phyloP scores from a whole-genome alignment of 208 protist species.

The Porcisia deanei region DNA sequence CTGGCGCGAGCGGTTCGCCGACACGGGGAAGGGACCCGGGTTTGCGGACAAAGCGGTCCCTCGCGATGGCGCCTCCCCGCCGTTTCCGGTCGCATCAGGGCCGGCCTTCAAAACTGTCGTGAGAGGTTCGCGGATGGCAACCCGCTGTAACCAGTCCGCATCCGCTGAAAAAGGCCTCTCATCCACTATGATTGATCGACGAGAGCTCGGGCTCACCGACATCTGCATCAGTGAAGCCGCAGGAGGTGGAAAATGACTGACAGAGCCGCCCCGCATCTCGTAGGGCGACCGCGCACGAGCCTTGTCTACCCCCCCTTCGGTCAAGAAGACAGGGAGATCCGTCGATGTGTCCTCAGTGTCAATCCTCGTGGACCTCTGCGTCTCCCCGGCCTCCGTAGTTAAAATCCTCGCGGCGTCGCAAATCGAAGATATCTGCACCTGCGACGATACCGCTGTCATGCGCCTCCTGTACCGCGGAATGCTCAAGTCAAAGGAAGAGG shows the following conservation, averaged over 20 bases:
- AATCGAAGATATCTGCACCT: too few species aligned
- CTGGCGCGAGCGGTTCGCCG: background rate
- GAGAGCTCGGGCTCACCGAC: background rate
- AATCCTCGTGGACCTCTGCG: background rate
- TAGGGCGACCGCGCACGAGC: background rate
- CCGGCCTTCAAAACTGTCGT: background rate
- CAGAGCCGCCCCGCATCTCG: background rate
- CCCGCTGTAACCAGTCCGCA: background rate
- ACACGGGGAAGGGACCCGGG: background rate
- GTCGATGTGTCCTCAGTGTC: background rate
- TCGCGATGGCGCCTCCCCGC: background rate
- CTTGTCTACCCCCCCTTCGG: slow-evolving; percentile 8
- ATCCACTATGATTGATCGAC: background rate
- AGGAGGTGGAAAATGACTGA: background rate
- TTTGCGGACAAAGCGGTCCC: background rate
- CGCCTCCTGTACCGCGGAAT: background rate
- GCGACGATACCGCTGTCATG: background rate
- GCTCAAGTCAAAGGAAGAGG: background rate
- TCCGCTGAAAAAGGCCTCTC: background rate
- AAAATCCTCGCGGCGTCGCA: background rate
- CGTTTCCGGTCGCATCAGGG: background rate
- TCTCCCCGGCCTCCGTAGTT: background rate
- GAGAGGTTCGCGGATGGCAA: background rate
- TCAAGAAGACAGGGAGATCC: slow-evolving; percentile 20
- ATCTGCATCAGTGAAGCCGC: background rate